Percentiles rank a stretch among this genome's conserved stretches.
phyloP scores from a whole-genome alignment of 139 green algal species.

The Nannochloris sp. region DNA sequence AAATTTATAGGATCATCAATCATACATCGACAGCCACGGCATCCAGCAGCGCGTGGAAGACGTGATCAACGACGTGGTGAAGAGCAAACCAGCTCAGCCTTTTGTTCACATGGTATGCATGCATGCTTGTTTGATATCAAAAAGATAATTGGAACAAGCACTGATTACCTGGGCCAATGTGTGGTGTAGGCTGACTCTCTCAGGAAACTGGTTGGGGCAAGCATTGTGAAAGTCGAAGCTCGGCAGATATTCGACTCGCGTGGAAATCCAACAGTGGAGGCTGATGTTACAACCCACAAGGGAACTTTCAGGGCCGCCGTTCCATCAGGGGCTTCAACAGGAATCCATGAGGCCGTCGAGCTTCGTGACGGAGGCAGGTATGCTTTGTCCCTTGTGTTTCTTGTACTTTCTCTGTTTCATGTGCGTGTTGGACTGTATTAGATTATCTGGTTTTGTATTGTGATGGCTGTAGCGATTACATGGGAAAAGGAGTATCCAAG shows the following conservation, averaged over 20 bases:
- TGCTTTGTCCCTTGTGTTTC: slow-evolving; percentile 24
- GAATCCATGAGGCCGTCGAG: slow-evolving; percentile 96
- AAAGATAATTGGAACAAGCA: no score
- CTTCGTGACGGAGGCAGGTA: slow-evolving; percentile 76
- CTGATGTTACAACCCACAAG: slow-evolving; percentile 82
- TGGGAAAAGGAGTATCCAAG: slow-evolving; percentile 91
- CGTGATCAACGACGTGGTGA: slow-evolving; percentile 83
- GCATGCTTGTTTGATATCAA: neutral
- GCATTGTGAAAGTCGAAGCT: slow-evolving; percentile 78
- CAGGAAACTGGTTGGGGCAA: slow-evolving; percentile 34
- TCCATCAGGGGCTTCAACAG: slow-evolving; percentile 87
- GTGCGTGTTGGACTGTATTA: neutral
- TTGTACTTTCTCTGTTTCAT: neutral
- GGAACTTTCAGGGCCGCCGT: slow-evolving; percentile 85
- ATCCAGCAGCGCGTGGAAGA: slow-evolving; percentile 78
- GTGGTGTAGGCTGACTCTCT: slow-evolving; percentile 18
- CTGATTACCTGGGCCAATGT: no score
- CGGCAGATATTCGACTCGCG: slow-evolving; percentile 95
- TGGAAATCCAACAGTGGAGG: slow-evolving; percentile 95
- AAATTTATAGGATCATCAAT: slow-evolving; percentile 9
- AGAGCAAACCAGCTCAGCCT: slow-evolving; percentile 82
- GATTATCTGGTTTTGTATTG: neutral
- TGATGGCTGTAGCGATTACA: slow-evolving; percentile 43
- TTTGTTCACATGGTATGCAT: slow-evolving; percentile 75
- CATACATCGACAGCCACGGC: slow-evolving; percentile 86